phyloP scores from a whole-genome alignment of 371 early-diverging fungal species.

The Batrachochytrium dendrobatidis region DNA sequence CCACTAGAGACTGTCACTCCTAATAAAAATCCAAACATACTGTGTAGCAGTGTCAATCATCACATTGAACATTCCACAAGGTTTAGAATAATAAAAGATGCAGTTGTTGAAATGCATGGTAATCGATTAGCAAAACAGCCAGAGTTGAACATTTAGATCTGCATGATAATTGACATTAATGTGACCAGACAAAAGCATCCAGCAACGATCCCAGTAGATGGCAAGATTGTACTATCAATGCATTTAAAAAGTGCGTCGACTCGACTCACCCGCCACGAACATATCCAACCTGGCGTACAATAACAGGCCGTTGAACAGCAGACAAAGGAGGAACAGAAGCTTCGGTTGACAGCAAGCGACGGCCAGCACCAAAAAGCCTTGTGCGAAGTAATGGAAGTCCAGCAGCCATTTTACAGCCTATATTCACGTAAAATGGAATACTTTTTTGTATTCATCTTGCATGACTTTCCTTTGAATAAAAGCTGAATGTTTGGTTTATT shows the following conservation, averaged over 20 bases:
- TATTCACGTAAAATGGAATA: too few relatives aligned
- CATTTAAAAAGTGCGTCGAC: too few relatives aligned
- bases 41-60: neutral
- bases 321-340: neutral
- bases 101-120: neutral
- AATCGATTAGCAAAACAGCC: conserved; percentile 4
- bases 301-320: neutral
- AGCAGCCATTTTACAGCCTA: neutral
- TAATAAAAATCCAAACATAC: conserved; percentile 27
- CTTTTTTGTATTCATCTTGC: too few relatives aligned
- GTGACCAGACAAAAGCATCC: too few relatives aligned
- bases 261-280: conserved; percentile 7
- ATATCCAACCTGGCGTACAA: conserved; percentile 6
- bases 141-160: too few relatives aligned
- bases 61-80: conserved; percentile 7
- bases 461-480: neutral
- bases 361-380: neutral
- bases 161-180: too few relatives aligned
- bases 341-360: conserved; percentile 1
- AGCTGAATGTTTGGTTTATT: too few relatives aligned
- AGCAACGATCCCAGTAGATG: too few relatives aligned
- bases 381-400: neutral
- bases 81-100: neutral
- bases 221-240: too few relatives aligned
- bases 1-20: conserved; percentile 22